Percentiles rank a stretch among this genome's conserved stretches.
Conservation (phyloP, 805 yeast genomes). For the Ogataea paraovalis region DNA sequence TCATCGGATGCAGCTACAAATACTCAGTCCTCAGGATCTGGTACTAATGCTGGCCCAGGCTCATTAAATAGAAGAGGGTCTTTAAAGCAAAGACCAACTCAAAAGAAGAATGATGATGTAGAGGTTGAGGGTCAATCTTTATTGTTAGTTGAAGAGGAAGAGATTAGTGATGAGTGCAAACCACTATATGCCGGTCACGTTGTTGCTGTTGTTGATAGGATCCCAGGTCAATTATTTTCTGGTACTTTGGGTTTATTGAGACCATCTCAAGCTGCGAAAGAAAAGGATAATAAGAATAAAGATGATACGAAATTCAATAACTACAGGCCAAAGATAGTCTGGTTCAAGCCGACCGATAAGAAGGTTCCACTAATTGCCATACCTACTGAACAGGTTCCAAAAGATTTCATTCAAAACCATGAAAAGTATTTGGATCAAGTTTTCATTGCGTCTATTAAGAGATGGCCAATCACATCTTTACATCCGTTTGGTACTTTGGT, state of each 20-base stretch:
- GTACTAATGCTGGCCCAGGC: constrained; percentile 23
- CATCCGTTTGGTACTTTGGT: constrained; percentile 97
- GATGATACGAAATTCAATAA: constrained; percentile 26
- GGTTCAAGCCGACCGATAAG: constrained; percentile 99
- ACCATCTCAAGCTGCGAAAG: constrained; percentile 91
- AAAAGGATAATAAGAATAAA: constrained; percentile 50
- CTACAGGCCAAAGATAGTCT: constrained; percentile 84
- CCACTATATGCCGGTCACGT: constrained; percentile 98
- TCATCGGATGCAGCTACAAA: constrained; percentile 30
- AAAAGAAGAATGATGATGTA: constrained; percentile 96
- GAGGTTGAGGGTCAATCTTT: constrained; percentile 98
- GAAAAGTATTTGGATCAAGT: constrained; percentile 75
- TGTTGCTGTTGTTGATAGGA: constrained; percentile 95
- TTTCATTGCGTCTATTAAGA: constrained; percentile 91
- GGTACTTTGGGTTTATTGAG: constrained; percentile 92
- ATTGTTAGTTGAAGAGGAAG: constrained; percentile 90
- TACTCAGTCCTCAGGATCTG: constrained; percentile 29
- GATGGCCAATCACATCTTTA: constrained; percentile 98
- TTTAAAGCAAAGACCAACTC: constrained; percentile 90
- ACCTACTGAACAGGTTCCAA: constrained; percentile 97
- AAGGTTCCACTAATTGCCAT: constrained; percentile 97
- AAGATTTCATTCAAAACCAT: constrained; percentile 89
- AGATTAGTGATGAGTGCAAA: constrained; percentile 84
- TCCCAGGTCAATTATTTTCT: constrained; percentile 92
- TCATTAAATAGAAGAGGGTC: constrained; percentile 77